A percentile compares a stretch with the other conserved stretches of the same genome.
Conservation (phyloP, 1,139 yeast genomes). For the Keqinozyma sinolaborantium region DNA sequence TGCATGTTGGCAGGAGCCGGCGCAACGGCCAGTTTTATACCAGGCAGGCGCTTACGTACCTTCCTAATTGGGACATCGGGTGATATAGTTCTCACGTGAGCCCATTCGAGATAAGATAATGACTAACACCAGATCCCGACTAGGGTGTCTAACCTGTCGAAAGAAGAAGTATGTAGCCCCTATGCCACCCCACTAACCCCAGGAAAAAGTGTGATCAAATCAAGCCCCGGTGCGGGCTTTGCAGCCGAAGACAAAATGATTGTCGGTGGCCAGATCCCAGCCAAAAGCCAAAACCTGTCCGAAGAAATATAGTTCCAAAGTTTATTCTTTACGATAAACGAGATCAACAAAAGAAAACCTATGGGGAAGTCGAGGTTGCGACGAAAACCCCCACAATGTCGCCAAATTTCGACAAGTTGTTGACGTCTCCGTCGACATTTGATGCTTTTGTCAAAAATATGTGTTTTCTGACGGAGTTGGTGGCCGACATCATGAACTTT, state of each 20-base stretch:
- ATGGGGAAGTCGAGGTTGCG: no score
- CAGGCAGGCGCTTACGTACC: no score
- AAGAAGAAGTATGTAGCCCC: slow-evolving; percentile 11
- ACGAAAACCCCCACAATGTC: background rate
- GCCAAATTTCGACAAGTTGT: no score
- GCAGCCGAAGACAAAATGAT: slow-evolving; percentile 11
- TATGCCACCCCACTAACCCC: background rate
- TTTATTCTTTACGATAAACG: background rate
- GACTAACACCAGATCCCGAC: slow-evolving; percentile 4
- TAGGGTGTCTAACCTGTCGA: slow-evolving; percentile 16
- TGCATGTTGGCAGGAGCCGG: no score
- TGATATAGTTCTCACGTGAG: no score
- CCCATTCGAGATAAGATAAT: no score
- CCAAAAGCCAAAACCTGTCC: background rate
- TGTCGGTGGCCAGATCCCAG: slow-evolving; percentile 7
- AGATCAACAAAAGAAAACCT: background rate
- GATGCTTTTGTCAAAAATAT: no score
- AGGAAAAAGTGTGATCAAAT: slow-evolving; percentile 20
- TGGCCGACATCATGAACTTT: no score
- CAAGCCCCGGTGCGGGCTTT: slow-evolving; percentile 17
- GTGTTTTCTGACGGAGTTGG: no score
- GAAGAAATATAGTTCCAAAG: background rate
- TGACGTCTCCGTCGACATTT: no score
- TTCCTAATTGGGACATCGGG: no score
- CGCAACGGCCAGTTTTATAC: no score